phyloP scores from a whole-genome alignment of 163 green algal genomes.

The Scenedesmus sp. region DNA sequence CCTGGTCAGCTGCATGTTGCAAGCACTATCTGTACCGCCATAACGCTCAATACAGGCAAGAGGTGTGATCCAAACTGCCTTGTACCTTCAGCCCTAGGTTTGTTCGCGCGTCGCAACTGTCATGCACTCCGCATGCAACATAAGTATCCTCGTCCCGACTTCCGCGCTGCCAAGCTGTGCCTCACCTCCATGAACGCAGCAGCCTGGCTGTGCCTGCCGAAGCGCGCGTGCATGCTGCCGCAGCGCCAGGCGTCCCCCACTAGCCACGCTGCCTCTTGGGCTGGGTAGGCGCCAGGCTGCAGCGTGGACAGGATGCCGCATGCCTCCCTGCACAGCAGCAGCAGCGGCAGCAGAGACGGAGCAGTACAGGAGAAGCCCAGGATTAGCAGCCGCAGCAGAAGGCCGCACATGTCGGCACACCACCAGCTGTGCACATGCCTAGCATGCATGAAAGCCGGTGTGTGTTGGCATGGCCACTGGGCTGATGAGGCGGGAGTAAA shows the following conservation, averaged over 20 bases:
- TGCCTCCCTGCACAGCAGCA: slow-evolving; percentile 17
- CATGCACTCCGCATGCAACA: neutral
- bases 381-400: too few species aligned
- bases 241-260: neutral
- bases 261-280: slow-evolving; percentile 4
- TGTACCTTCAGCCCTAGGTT: neutral
- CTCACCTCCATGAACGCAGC: neutral
- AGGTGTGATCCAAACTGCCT: too few species aligned
- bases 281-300: neutral
- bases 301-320: slow-evolving; percentile 10
- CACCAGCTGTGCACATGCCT: too few species aligned
- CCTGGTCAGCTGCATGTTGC: neutral
- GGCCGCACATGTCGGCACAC: too few species aligned
- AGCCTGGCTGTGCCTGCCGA: neutral
- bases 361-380: neutral
- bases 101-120: neutral
- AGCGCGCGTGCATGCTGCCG: neutral
- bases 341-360: neutral
- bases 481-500: too few species aligned
- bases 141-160: neutral
- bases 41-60: neutral
- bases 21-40: neutral
- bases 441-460: too few species aligned
- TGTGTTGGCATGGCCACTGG: too few species aligned
- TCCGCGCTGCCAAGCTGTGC: neutral